Conservation (phyloP, 306 rosid species). For the Pyrus betulifolia region DNA sequence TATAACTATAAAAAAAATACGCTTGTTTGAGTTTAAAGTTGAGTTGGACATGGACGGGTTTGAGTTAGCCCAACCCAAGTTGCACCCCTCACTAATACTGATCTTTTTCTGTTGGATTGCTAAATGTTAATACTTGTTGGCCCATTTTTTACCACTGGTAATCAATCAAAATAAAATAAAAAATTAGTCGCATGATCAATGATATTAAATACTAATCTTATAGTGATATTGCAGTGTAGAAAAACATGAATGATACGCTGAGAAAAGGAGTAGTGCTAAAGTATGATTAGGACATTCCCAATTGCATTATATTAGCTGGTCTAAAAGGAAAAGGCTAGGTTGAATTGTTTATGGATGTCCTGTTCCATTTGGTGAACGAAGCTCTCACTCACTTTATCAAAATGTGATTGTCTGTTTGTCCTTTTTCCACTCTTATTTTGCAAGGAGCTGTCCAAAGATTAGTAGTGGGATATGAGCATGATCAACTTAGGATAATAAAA, state of each 20-base stretch:
- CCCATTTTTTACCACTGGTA: background rate
- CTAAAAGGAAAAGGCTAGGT: background rate
- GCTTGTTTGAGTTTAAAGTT: too few relatives aligned
- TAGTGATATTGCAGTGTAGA: background rate
- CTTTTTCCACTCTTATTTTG: background rate
- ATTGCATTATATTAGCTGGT: background rate
- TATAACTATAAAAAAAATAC: too few relatives aligned
- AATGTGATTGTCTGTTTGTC: conserved; percentile 9
- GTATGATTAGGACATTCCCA: background rate
- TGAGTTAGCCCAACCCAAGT: too few relatives aligned
- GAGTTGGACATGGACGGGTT: too few relatives aligned
- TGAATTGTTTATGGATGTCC: background rate
- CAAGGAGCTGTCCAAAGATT: background rate
- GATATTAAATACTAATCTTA: background rate
- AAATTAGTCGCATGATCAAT: background rate
- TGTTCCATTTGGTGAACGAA: background rate
- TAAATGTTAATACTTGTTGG: background rate
- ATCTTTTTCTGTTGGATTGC: background rate
- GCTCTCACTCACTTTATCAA: conserved; percentile 3
- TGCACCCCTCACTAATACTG: background rate
- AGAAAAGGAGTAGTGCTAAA: background rate
- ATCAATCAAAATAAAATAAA: background rate
- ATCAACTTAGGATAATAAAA: conserved; percentile 12
- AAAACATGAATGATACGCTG: background rate
- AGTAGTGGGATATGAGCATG: conserved; percentile 18